Evolutionary conservation across 176 grass and related monocot genomes (phyloP).

Genomic region (Ampelocalamus luodianensis): DNA sequence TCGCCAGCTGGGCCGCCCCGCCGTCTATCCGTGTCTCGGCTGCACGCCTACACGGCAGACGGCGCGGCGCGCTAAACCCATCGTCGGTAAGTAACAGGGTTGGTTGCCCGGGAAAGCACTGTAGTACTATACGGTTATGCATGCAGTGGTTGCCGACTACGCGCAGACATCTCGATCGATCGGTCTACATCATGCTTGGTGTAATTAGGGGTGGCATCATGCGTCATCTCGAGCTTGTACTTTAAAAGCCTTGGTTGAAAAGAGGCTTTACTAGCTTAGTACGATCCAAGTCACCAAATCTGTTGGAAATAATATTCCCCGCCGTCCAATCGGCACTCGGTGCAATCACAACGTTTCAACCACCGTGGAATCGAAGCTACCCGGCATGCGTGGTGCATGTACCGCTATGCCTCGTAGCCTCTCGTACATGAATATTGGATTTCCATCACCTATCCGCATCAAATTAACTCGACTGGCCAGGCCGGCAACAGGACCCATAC

Average conservation of each 20-base stretch:
- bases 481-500: background rate
- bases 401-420: background rate
- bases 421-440: background rate
- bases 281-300: conserved; percentile 22
- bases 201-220: background rate
- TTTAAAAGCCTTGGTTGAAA: background rate
- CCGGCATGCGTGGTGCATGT: background rate
- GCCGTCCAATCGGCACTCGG: background rate
- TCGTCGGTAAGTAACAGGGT: background rate
- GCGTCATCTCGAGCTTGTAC: conserved; percentile 14
- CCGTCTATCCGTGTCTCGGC: no score
- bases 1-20: background rate
- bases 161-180: background rate
- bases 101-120: background rate
- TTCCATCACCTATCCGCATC: background rate
- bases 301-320: background rate
- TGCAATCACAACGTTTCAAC: conserved; percentile 23
- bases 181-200: background rate
- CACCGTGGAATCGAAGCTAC: background rate
- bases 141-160: background rate
- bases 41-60: no score
- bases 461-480: background rate
- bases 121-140: no score
- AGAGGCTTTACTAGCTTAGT: background rate
- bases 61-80: background rate